phyloP scores from a whole-genome alignment of 2,329 filamentous ascomycete species.

The Aspergillus fischeri region DNA sequence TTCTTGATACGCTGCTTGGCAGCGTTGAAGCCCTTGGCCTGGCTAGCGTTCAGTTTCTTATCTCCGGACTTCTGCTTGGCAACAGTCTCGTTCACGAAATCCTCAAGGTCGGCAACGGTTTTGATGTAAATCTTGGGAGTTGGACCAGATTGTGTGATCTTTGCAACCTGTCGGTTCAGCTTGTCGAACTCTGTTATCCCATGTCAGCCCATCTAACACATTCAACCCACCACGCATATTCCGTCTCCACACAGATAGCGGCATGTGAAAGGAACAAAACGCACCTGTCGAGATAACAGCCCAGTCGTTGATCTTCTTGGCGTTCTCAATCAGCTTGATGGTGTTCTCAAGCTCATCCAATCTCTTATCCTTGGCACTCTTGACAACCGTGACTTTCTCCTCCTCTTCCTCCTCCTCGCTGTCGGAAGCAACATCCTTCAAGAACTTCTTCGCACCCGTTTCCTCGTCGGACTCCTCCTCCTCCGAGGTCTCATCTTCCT shows the following conservation, averaged over 20 bases:
- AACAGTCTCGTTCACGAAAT: slow-evolving; percentile 87
- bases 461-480: slow-evolving; percentile 51
- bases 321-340: slow-evolving; percentile 90
- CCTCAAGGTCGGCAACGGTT: slow-evolving; percentile 88
- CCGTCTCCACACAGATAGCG: not conserved
- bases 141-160: slow-evolving; percentile 71
- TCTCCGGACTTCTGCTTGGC: slow-evolving; percentile 92
- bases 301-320: slow-evolving; percentile 97
- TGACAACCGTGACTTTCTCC: slow-evolving; percentile 79
- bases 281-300: slow-evolving; percentile 82
- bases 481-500: slow-evolving; percentile 56
- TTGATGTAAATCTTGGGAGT: slow-evolving; percentile 90
- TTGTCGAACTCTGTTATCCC: slow-evolving; percentile 76
- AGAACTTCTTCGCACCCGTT: slow-evolving; percentile 66
- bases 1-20: slow-evolving; percentile 99
- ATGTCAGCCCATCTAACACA: slow-evolving; percentile 11
- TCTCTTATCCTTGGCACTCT: slow-evolving; percentile 97
- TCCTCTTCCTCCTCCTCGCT: slow-evolving; percentile 81
- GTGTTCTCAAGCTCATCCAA: slow-evolving; percentile 88
- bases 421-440: slow-evolving; percentile 66
- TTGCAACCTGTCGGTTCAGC: slow-evolving; percentile 78
- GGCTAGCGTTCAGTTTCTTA: slow-evolving; percentile 99
- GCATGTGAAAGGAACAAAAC: slow-evolving; percentile 27
- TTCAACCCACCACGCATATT: not conserved
- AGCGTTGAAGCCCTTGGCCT: slow-evolving; percentile 88